These are phyloP conservation scores for Aspergillus nanangensis DNA, from an alignment of 495 filamentous ascomycete species.

Conservation along the genomic window DNA sequence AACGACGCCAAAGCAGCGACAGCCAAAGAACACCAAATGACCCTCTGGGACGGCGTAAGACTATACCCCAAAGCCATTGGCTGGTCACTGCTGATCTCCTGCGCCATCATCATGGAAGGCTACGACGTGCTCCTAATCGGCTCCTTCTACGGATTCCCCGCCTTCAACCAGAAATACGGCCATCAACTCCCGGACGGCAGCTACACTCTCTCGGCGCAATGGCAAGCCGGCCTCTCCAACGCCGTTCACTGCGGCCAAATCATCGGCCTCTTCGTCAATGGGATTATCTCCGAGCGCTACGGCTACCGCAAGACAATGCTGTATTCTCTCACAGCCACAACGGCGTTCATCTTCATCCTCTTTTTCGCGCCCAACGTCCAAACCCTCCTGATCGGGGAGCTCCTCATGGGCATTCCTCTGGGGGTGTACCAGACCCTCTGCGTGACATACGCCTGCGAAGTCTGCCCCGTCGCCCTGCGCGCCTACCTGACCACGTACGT, in stretches of 20 bases:
- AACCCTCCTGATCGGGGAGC: conserved; percentile 62
- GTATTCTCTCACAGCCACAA: conserved; percentile 52
- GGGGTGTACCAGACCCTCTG: conserved; percentile 74
- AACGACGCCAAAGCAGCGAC: not conserved
- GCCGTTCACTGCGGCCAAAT: conserved; percentile 60
- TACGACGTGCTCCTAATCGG: conserved; percentile 46
- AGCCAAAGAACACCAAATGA: not conserved
- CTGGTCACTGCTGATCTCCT: conserved; percentile 47
- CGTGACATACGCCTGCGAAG: conserved; percentile 73
- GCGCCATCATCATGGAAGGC: conserved; percentile 50
- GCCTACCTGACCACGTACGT: conserved; percentile 72
- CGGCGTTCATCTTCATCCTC: conserved; percentile 63
- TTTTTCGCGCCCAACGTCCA: conserved; percentile 66
- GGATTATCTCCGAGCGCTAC: conserved; percentile 64
- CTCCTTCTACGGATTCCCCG: conserved; percentile 34
- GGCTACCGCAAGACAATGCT: conserved; percentile 69
- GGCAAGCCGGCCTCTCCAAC: conserved; percentile 71
- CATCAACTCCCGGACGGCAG: conserved; percentile 42
- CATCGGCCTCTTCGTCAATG: conserved; percentile 68
- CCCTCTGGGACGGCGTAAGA: not conserved
- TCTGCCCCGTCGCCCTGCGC: conserved; percentile 66
- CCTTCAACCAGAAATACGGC: conserved; percentile 66
- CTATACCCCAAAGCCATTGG: conserved; percentile 48
- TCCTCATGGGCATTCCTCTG: conserved; percentile 71
- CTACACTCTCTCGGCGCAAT: conserved; percentile 61